Percentiles rank a stretch among this genome's conserved stretches.
phyloP scores from a whole-genome alignment of 2,329 filamentous ascomycete genomes.

The Exophiala spinifera region DNA sequence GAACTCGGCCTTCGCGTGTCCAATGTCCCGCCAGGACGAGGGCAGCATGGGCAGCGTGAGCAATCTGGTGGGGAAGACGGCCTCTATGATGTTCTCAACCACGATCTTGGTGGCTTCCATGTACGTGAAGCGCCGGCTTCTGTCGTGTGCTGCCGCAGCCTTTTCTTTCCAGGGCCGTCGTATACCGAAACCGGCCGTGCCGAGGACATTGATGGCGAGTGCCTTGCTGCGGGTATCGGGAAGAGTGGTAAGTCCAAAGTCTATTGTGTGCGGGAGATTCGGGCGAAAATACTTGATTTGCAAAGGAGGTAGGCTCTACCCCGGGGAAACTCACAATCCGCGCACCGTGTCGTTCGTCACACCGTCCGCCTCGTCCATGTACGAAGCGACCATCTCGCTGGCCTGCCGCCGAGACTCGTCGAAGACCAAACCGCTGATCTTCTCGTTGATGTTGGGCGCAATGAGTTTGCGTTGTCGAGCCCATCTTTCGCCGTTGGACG shows the following conservation, averaged over 20 bases:
- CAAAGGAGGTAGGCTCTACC: no score
- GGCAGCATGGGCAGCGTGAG: constrained; percentile 23
- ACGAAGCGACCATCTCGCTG: constrained; percentile 32
- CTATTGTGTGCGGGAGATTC: no score
- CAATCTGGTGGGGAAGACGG: constrained; percentile 31
- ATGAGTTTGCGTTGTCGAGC: constrained; percentile 38
- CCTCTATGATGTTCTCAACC: constrained; percentile 32
- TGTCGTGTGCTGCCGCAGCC: constrained; percentile 25
- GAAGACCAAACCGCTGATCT: constrained; percentile 38
- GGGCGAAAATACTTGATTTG: no score
- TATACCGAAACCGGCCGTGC: constrained; percentile 36
- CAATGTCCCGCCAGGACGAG: constrained; percentile 29
- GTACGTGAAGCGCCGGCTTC: constrained; percentile 30
- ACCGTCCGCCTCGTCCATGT: constrained; percentile 29
- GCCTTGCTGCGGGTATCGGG: constrained; percentile 31
- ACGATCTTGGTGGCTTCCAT: constrained; percentile 36
- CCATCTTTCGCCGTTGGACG: constrained; percentile 34
- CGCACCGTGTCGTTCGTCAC: constrained; percentile 29
- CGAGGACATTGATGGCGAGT: constrained; percentile 41
- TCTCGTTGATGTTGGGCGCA: constrained; percentile 38
- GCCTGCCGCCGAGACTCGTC: constrained; percentile 35
- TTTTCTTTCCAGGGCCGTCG: constrained; percentile 32
- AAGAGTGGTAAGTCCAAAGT: no score
- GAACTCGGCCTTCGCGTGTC: constrained; percentile 30
- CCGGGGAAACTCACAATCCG: constrained; percentile 2